phyloP scores from a whole-genome alignment of 2,329 filamentous ascomycete genomes.

The Xylaria sp. region DNA sequence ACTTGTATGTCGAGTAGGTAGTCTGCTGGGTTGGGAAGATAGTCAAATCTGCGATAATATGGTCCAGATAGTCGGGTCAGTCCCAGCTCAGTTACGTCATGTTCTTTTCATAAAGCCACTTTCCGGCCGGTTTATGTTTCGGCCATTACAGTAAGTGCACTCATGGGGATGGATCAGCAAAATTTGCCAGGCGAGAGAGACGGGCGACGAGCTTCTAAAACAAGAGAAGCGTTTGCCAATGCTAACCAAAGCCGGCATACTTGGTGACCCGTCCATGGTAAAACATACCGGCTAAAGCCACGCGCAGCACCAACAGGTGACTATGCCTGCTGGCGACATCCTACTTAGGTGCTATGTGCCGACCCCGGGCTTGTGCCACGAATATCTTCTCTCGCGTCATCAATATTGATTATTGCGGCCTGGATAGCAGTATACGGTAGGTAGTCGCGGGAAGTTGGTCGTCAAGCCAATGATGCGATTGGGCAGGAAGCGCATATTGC shows the following conservation, averaged over 20 bases:
- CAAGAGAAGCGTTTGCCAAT: background rate
- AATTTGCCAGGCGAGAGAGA: background rate
- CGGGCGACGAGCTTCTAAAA: background rate
- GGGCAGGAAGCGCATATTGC: constrained; percentile 4
- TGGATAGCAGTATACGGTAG: constrained; percentile 18
- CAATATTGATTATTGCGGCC: constrained; percentile 29
- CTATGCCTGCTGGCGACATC: constrained; percentile 26
- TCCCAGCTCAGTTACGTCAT: background rate
- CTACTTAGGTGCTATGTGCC: constrained; percentile 19
- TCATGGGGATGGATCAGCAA: no score
- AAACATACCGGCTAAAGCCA: constrained; percentile 36
- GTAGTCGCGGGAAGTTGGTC: constrained; percentile 29
- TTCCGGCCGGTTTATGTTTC: background rate
- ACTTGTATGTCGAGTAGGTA: no score
- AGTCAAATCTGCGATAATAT: background rate
- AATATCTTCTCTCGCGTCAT: constrained; percentile 22
- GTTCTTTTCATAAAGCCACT: background rate
- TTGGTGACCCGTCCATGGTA: background rate
- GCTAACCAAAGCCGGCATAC: background rate
- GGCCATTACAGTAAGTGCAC: background rate
- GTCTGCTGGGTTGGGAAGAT: no score
- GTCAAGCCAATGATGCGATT: constrained; percentile 10
- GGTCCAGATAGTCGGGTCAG: background rate
- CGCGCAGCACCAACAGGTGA: constrained; percentile 28
- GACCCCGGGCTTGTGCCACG: constrained; percentile 2